These are phyloP conservation scores for Euclidium syriacum DNA, from an alignment of 345 rosid species.

Conservation along the genomic window DNA sequence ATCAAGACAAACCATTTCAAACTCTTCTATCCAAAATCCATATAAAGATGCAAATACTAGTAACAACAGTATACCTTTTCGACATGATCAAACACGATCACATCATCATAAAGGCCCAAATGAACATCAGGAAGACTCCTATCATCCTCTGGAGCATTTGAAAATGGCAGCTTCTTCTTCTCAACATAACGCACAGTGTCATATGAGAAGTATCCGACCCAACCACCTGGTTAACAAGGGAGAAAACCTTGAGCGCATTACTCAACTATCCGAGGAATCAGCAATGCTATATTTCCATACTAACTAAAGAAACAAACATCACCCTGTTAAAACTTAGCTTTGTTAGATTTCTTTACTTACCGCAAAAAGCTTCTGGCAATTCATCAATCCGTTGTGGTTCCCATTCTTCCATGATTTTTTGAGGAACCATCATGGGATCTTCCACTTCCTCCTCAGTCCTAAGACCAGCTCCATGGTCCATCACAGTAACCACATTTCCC, in stretches of 20 bases:
- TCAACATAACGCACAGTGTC: conserved; percentile 87
- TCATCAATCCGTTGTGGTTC: conserved; percentile 72
- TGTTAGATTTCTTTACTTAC: conserved; percentile 32
- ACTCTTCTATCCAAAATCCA: background rate
- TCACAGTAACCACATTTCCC: conserved; percentile 71
- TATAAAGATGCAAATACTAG: background rate
- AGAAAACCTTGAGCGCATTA: background rate
- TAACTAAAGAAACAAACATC: background rate
- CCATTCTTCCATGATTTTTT: conserved; percentile 77
- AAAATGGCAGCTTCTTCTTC: conserved; percentile 82
- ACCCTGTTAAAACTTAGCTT: background rate
- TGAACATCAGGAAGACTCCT: conserved; percentile 91
- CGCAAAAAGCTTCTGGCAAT: conserved; percentile 86
- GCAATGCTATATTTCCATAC: background rate
- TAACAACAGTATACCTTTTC: conserved; percentile 54
- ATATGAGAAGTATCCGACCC: conserved; percentile 96
- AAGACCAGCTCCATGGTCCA: conserved; percentile 65
- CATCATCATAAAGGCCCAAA: conserved; percentile 86
- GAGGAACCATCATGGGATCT: conserved; percentile 91
- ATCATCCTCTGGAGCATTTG: conserved; percentile 70
- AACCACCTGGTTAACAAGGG: conserved; percentile 56
- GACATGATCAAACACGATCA: conserved; percentile 85
- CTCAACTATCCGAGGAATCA: conserved; percentile 1
- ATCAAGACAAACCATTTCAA: conserved; percentile 5
- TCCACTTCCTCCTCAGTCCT: conserved; percentile 72